Evolutionary conservation across 192 early-diverging fungal genomes (phyloP).

Genomic region (Coemansia sp.): DNA sequence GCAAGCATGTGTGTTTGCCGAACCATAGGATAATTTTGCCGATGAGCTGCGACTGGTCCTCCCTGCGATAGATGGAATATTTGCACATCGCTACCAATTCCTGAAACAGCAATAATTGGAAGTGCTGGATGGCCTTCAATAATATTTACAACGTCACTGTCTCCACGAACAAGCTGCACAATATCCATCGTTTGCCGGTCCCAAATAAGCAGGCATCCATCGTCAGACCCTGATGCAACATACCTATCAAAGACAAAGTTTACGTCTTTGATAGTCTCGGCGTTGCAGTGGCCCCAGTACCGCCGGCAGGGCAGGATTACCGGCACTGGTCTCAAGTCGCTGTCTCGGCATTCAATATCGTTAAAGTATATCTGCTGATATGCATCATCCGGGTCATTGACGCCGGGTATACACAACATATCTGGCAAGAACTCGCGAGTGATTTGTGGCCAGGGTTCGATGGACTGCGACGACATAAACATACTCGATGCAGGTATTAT

Average conservation of each 20-base stretch:
- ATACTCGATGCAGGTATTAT: not conserved
- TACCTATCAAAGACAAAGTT: constrained; percentile 68
- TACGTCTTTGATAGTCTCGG: constrained; percentile 70
- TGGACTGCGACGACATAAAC: constrained; percentile 3
- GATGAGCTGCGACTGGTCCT: constrained; percentile 32
- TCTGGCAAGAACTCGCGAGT: constrained; percentile 24
- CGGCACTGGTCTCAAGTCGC: constrained; percentile 8
- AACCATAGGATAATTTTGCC: constrained; percentile 32
- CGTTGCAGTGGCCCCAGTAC: constrained; percentile 40
- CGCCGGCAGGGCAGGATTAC: constrained; percentile 28
- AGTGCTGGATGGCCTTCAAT: constrained; percentile 60
- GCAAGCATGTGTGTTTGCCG: constrained; percentile 12
- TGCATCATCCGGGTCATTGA: not conserved
- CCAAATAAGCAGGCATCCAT: constrained; percentile 70
- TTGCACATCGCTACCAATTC: constrained; percentile 74
- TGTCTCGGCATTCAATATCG: not conserved
- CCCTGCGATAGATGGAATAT: constrained; percentile 59
- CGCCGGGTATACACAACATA: not conserved
- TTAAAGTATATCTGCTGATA: not conserved
- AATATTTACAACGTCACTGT: constrained; percentile 61
- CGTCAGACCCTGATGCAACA: constrained; percentile 77
- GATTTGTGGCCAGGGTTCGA: constrained; percentile 18
- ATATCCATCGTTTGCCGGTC: constrained; percentile 59
- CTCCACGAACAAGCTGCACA: constrained; percentile 65
- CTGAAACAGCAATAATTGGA: constrained; percentile 64